phyloP scores from a whole-genome alignment of 2,329 filamentous ascomycete genomes.

The Tolypocladium inflatum region DNA sequence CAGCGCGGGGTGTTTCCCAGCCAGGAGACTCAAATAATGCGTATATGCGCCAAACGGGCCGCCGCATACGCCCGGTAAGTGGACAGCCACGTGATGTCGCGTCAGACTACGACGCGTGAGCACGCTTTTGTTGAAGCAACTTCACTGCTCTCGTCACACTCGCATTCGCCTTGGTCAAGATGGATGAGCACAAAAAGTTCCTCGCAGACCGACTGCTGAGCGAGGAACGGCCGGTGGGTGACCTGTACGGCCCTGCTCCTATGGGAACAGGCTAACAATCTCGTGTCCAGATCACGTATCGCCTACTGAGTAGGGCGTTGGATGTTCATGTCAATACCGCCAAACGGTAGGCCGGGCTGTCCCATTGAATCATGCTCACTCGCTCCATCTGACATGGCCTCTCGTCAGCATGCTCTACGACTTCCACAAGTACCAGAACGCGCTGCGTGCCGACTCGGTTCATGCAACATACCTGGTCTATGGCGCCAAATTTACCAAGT shows the following conservation, averaged over 20 bases:
- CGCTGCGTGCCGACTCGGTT: conserved; percentile 66
- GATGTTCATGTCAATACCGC: conserved; percentile 79
- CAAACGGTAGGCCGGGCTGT: conserved; percentile 57
- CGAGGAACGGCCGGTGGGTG: conserved; percentile 60
- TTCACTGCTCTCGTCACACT: neutral
- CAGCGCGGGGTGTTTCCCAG: neutral
- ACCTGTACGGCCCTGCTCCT: neutral
- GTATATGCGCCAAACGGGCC: neutral
- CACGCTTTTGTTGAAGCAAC: neutral
- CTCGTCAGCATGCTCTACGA: conserved; percentile 72
- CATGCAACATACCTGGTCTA: conserved; percentile 88
- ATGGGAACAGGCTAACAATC: neutral
- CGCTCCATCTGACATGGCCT: neutral
- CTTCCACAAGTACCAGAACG: conserved; percentile 75
- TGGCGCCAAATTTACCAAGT: conserved; percentile 47
- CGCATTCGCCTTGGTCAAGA: conserved; percentile 12
- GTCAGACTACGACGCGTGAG: conserved; percentile 12
- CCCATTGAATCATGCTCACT: conserved; percentile 13
- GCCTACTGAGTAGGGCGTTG: conserved; percentile 70
- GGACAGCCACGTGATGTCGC: conserved; percentile 24
- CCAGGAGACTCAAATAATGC: neutral
- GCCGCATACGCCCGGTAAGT: neutral
- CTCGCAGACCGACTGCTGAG: conserved; percentile 68
- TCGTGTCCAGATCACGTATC: conserved; percentile 66
- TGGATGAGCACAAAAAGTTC: conserved; percentile 60